Conservation (phyloP, 2,329 filamentous ascomycete genomes). For the Plectosphaerella cucumerina region DNA sequence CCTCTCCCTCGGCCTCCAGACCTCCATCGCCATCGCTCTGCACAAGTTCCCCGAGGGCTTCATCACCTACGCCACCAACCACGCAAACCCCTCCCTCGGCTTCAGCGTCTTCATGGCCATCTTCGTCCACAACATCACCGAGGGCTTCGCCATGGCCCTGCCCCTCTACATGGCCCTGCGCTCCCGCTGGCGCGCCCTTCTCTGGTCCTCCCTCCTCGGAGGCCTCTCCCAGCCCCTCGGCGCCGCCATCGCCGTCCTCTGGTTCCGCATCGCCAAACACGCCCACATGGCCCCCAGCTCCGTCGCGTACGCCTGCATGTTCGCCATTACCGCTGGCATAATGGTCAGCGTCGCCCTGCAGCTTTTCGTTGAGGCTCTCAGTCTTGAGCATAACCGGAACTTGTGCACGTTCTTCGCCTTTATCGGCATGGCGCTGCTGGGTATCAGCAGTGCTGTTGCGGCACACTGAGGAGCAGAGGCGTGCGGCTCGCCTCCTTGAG, state of each 20-base stretch:
- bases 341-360: conserved; percentile 93
- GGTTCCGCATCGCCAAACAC: conserved; percentile 69
- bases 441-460: conserved; percentile 65
- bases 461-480: conserved; percentile 3
- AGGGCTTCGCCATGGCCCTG: conserved; percentile 91
- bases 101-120: conserved; percentile 92
- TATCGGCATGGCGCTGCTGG: conserved; percentile 82
- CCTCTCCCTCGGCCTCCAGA: conserved; percentile 91
- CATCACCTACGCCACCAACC: conserved; percentile 95
- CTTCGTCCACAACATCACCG: conserved; percentile 97
- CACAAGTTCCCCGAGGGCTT: conserved; percentile 90
- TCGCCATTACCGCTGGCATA: conserved; percentile 85
- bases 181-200: conserved; percentile 75
- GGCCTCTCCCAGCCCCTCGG: conserved; percentile 85
- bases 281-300: conserved; percentile 46
- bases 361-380: conserved; percentile 81
- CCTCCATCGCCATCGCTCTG: conserved; percentile 87
- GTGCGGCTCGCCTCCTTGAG: not conserved
- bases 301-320: conserved; percentile 74
- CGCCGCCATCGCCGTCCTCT: conserved; percentile 76
- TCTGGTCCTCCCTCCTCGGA: conserved; percentile 78
- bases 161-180: conserved; percentile 88
- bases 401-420: conserved; percentile 79
- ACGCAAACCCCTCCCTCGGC: conserved; percentile 84
- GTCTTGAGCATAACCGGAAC: conserved; percentile 73